Conservation (phyloP, 331 rosid species). For the Malus hybrid region DNA sequence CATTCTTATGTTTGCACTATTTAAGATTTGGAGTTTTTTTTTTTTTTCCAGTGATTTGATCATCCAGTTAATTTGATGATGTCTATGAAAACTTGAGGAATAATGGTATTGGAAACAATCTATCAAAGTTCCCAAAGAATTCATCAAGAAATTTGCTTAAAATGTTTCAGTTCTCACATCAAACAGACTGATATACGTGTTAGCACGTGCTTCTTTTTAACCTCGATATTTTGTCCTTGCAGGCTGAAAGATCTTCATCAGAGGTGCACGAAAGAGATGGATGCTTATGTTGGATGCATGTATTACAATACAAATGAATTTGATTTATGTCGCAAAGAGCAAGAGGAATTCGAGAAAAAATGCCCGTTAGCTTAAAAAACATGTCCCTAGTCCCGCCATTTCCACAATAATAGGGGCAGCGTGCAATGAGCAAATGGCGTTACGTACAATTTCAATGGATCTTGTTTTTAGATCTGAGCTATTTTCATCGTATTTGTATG, state of each 20-base stretch:
- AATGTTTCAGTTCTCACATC: not conserved
- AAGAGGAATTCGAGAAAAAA: slow-evolving; percentile 64
- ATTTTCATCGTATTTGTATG: not conserved
- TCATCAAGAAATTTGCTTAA: not conserved
- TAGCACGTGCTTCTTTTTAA: not conserved
- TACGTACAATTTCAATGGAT: slow-evolving; percentile 21
- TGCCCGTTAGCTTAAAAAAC: slow-evolving; percentile 68
- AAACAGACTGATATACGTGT: not conserved
- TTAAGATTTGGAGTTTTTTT: not conserved
- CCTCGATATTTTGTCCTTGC: slow-evolving; percentile 12
- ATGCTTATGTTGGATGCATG: slow-evolving; percentile 88
- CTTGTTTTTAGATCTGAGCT: slow-evolving; percentile 17
- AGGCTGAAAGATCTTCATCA: slow-evolving; percentile 94
- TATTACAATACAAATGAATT: slow-evolving; percentile 91
- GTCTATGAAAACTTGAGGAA: not conserved
- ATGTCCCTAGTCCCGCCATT: not conserved
- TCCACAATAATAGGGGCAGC: slow-evolving; percentile 34
- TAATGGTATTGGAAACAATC: not conserved
- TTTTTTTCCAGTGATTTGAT: not conserved
- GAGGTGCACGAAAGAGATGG: slow-evolving; percentile 94
- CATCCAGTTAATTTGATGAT: not conserved
- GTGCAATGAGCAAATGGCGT: slow-evolving; percentile 41
- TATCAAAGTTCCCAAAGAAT: not conserved
- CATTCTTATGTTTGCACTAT: not conserved
- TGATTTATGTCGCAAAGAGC: slow-evolving; percentile 94